Evolutionary conservation across 192 early-diverging fungal species (phyloP), one percentile per base, ranked within the genome.

Genomic region (Kappamyces sp.): DNA sequence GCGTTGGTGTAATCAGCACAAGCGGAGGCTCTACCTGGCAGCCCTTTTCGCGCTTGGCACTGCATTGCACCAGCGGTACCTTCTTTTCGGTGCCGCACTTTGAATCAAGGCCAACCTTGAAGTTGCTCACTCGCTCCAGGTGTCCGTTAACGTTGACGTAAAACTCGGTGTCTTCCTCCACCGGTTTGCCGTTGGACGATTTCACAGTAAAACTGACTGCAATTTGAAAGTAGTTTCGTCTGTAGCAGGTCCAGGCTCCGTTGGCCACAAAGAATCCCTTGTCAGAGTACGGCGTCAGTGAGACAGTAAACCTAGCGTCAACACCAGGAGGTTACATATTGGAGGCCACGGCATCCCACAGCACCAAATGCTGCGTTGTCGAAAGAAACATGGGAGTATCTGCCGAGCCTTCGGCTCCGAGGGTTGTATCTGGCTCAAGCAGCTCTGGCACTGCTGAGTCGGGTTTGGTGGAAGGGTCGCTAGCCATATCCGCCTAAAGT

Each of bases 211-310:
- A 89, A 3, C 82, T 68, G 5, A 76, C 72, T 43, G 78, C 84
- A 12, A 97, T 78, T 62, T 94, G 90, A 49, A 94, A 94, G 71
- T 94, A 97, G 68, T 97, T 97, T 63, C 92, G 83, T 3, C 93
- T 80, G 67, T 97, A 97, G 60, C 93, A 94, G 1, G 92, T 92
- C 93, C 93, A 97, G 57, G 90, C 89, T 53, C 79, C 77, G 40
- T 86, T 83, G 12, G 91, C 86, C 41, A 92, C 60, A 55, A 95
- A 94, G 72, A 97, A 97, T 9, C 93, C 93, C 35, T 90, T 83
- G 64, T 95, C 93, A 41, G 94, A 85, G 40, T 89, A 89, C 13
- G 92, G 84, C 49, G 80, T 71, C 46, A 95, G 65, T 10, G 68
- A 62, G 9, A 86, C 62, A 5, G 68, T 72, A 63, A 79, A 84